phyloP scores from a whole-genome alignment of 495 filamentous ascomycete species.

The Aspergillus sclerotioniger region DNA sequence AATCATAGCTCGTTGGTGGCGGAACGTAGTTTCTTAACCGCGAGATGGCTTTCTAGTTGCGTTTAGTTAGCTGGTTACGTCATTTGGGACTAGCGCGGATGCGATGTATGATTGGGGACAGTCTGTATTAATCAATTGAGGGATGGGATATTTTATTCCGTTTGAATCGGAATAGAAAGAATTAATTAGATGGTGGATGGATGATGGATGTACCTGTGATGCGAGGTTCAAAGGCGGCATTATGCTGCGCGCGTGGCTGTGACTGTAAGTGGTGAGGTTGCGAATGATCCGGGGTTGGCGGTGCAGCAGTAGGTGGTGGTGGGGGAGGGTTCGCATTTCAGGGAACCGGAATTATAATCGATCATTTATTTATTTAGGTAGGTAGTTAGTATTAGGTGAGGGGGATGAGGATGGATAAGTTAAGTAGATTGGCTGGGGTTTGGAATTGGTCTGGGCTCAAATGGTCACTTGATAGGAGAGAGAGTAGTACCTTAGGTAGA shows the following conservation, averaged over 20 bases:
- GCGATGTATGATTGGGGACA: no score
- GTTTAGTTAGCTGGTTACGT: constrained; percentile 11
- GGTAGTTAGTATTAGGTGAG: no score
- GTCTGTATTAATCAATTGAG: no score
- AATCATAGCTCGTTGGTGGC: constrained; percentile 58
- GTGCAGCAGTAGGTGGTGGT: neutral
- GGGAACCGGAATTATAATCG: neutral
- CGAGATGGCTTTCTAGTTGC: constrained; percentile 65
- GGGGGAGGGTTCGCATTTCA: neutral
- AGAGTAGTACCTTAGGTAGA: no score
- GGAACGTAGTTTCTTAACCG: constrained; percentile 68
- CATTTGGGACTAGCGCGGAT: neutral
- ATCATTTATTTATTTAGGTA: no score
- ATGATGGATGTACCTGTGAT: constrained; percentile 28
- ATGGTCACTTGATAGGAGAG: neutral
- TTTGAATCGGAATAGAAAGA: no score
- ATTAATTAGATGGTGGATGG: neutral
- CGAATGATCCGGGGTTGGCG: neutral
- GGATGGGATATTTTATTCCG: no score
- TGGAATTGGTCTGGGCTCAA: no score
- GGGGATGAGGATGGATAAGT: no score
- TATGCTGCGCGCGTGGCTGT: neutral
- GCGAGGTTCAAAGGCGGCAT: constrained; percentile 37
- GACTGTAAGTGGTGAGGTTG: neutral
- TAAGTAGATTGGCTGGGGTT: no score